Conservation (phyloP, 164 flowering plant genomes). For the Macadamia tetraphylla region DNA sequence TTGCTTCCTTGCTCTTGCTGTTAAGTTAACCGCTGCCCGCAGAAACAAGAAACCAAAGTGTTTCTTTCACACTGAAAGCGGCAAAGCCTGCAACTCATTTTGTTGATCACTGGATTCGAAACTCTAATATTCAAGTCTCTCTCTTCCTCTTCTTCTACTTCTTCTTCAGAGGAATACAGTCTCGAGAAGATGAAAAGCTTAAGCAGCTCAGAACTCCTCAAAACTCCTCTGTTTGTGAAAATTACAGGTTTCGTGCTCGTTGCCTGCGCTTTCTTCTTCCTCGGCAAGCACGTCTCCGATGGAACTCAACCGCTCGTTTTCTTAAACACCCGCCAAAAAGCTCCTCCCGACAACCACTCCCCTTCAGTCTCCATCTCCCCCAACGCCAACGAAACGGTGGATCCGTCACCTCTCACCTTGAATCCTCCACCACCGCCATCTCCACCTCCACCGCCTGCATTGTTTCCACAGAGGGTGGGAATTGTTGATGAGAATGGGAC, state of each 20-base stretch:
- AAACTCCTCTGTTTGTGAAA: slow-evolving; percentile 25
- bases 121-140: background rate
- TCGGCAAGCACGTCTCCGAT: slow-evolving; percentile 23
- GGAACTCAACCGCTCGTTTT: slow-evolving; percentile 18
- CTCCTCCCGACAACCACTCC: background rate
- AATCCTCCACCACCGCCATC: background rate
- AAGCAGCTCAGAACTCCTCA: slow-evolving; percentile 14
- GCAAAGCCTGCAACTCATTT: no score
- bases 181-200: slow-evolving; percentile 16
- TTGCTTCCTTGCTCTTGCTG: no score
- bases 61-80: no score
- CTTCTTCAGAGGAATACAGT: background rate
- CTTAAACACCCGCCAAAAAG: slow-evolving; percentile 7
- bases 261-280: slow-evolving; percentile 31
- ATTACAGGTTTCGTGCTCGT: slow-evolving; percentile 23
- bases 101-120: no score
- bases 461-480: slow-evolving; percentile 27
- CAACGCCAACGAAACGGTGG: slow-evolving; percentile 5
- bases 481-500: slow-evolving; percentile 44
- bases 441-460: slow-evolving; percentile 7
- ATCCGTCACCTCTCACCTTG: slow-evolving; percentile 5
- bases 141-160: background rate
- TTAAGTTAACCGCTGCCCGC: no score
- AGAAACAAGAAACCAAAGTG: no score
- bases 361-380: slow-evolving; percentile 8